phyloP scores from a whole-genome alignment of 1,284 basidiomycete genomes.

The Tylopilus sp. region DNA sequence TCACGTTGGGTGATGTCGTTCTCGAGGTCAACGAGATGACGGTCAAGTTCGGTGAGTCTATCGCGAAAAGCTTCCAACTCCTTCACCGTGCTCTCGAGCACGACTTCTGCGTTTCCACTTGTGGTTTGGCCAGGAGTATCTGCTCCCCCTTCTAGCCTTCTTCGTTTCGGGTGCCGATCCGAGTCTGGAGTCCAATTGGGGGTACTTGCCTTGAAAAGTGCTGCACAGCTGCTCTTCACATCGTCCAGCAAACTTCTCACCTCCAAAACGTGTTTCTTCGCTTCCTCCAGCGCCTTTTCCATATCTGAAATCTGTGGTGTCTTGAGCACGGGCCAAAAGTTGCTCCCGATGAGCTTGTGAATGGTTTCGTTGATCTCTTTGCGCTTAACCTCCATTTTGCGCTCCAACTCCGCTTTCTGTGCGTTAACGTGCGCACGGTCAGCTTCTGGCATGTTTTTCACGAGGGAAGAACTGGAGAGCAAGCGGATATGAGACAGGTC shows the following conservation, averaged over 20 bases:
- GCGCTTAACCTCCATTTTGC: constrained; percentile 23
- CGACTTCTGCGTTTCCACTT: constrained; percentile 12
- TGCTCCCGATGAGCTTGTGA: constrained; percentile 25
- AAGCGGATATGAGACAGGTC: constrained; percentile 24
- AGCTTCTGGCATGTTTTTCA: constrained; percentile 12
- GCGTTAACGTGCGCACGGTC: constrained; percentile 15
- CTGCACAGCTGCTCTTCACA: constrained; percentile 21
- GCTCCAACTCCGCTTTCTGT: constrained; percentile 24
- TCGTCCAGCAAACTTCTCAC: constrained; percentile 25
- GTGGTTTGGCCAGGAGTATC: constrained; percentile 2
- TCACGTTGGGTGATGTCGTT: constrained; percentile 44
- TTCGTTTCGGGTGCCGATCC: constrained; percentile 39
- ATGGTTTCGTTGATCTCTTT: constrained; percentile 30
- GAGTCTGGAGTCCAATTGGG: constrained; percentile 16
- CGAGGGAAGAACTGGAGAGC: constrained; percentile 21
- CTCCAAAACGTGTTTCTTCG: constrained; percentile 30
- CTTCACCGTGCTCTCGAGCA: constrained; percentile 12
- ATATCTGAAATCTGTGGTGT: constrained; percentile 27
- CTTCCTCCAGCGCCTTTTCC: constrained; percentile 22
- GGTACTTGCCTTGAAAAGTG: constrained; percentile 22
- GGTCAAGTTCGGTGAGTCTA: constrained; percentile 38
- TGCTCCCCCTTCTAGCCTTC: constrained; percentile 30
- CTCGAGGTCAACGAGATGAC: constrained; percentile 38
- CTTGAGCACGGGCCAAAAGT: constrained; percentile 31
- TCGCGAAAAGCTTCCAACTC: constrained; percentile 40